Conservation (phyloP, 164 flowering plant genomes). For the Liriodendron chinense region DNA sequence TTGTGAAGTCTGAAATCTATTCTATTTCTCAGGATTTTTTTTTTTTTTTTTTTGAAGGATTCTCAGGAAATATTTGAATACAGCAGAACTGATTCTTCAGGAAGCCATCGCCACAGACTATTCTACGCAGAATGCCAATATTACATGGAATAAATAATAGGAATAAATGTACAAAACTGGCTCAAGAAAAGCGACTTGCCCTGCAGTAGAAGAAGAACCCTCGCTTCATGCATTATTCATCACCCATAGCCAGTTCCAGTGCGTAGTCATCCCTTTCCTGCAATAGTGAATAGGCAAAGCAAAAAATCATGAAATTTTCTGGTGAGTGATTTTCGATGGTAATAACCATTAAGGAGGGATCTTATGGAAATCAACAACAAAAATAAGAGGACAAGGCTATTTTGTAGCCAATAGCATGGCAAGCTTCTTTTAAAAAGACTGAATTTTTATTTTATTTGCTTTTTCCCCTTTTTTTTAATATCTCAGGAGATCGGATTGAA, state of each 20-base stretch:
- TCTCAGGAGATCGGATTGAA: neutral
- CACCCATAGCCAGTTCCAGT: constrained; percentile 79
- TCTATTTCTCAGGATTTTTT: neutral
- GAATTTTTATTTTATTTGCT: neutral
- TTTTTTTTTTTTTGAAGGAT: no score
- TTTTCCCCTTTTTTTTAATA: neutral
- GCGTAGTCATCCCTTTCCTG: constrained; percentile 95
- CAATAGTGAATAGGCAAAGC: neutral
- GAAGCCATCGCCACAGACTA: neutral
- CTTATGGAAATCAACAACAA: neutral
- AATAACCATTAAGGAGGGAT: neutral
- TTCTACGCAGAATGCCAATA: neutral
- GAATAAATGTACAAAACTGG: neutral
- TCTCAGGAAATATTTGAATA: neutral
- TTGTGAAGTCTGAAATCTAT: no score
- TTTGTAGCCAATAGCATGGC: neutral
- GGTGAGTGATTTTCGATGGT: neutral
- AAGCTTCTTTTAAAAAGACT: neutral
- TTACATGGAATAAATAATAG: neutral
- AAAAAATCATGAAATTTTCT: neutral
- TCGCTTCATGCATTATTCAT: constrained; percentile 37
- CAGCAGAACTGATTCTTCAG: neutral
- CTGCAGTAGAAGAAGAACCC: neutral
- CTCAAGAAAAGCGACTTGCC: neutral
- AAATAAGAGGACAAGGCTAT: no score